Evolutionary conservation across 495 filamentous ascomycete genomes (phyloP).

Genomic region (Cenococcum geophilum): DNA sequence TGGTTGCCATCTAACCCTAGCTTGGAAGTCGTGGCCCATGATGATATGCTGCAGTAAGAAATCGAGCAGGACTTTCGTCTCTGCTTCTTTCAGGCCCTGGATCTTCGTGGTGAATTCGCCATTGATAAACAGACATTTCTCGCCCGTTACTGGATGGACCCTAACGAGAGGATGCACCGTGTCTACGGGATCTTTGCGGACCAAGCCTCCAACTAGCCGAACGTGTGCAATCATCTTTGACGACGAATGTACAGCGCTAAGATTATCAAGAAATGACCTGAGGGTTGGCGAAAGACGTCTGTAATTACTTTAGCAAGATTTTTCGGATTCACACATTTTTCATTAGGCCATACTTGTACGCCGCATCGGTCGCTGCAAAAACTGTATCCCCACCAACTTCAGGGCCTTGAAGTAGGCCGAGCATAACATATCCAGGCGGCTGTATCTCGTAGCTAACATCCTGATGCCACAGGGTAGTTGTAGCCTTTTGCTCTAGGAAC

Average conservation of each 20-base stretch:
- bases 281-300: not conserved
- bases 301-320: too few species aligned
- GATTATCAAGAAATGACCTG: not conserved
- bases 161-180: conserved; percentile 9
- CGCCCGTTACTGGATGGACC: conserved; percentile 7
- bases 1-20: conserved; percentile 8
- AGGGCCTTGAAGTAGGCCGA: not conserved
- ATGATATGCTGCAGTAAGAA: conserved; percentile 7
- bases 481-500: not conserved
- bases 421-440: not conserved
- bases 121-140: conserved; percentile 1
- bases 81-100: conserved; percentile 11
- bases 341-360: conserved; percentile 4
- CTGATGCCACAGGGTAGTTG: conserved; percentile 4
- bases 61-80: not conserved
- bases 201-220: not conserved
- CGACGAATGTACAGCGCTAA: not conserved
- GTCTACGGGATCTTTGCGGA: not conserved
- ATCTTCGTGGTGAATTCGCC: not conserved
- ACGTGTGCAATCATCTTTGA: too few species aligned
- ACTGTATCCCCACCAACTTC: conserved; percentile 10
- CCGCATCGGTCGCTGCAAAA: not conserved
- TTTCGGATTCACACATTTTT: not conserved
- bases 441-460: conserved; percentile 9
- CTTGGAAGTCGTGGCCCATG: not conserved